Base-by-base conservation (phyloP, 1,284 basidiomycete species). In the Thecaphora frezii region DNA sequence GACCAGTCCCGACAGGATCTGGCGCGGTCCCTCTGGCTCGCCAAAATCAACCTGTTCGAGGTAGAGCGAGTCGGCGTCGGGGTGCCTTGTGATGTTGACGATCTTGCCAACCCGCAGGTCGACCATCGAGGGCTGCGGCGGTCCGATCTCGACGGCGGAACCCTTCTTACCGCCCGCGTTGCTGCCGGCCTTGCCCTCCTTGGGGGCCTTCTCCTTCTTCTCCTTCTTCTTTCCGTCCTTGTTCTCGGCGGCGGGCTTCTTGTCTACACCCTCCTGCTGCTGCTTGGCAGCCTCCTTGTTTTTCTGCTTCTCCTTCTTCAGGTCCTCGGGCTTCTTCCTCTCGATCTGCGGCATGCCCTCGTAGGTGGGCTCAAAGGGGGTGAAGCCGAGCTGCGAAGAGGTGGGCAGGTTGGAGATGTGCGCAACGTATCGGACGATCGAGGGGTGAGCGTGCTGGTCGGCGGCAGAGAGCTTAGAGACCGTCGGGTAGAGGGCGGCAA, bases 11-110 rank as follows among this genome's bases (percentile, higher is more conserved):
- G 71, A 74, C 33, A 78, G 65, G 49, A 78, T 71, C 26, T 69
- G 72, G 42, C 77, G 66, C 9, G 77, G 77, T 12, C 75, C 75
- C 9, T 76, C 73, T 19, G 73, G 56, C 64, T 78, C 76, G 48
- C 75, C 77, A 58, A 78, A 77, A 61, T 78, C 77, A 46, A 78
- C 74, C 48, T 67, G 57, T 37, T 78, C 77, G 41, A 78, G 69
- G 58, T 78, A 78, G 40, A 78, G 63, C 12, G 75, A 51, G 48
- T 78, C 77, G 16, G 77, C 77, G 40, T 78, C 76, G 3, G 77
- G 77, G 48, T 78, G 77, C 41, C 61, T 67, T 48, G 69, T 58
- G 44, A 76, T 58, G 25, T 63, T 66, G 50, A 78, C 74, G 37
- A 78, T 78, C 58, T 72, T 71, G 42, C 77, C 77, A 3, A 78